phyloP scores from a whole-genome alignment of 768 basidiomycete genomes.

The Pleurotus ostreatus region DNA sequence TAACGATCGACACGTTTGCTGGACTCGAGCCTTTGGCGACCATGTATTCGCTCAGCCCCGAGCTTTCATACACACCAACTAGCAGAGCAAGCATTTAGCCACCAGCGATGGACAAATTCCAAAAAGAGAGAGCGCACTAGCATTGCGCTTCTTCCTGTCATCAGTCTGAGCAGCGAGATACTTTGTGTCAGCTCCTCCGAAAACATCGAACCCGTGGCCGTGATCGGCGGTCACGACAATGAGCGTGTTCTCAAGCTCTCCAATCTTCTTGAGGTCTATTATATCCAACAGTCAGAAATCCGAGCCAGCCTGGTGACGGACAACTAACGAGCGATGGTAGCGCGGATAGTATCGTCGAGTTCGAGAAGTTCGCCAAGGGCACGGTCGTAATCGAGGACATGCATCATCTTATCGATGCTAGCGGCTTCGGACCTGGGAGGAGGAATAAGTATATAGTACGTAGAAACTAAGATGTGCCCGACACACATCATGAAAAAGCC shows the following conservation, averaged over 20 bases:
- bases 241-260: conserved; percentile 36
- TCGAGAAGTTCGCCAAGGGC: conserved; percentile 42
- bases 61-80: conserved; percentile 35
- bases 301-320: background rate
- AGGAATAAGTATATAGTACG: background rate
- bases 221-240: conserved; percentile 45
- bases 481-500: conserved; percentile 43
- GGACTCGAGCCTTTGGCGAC: conserved; percentile 32
- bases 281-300: background rate
- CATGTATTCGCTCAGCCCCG: conserved; percentile 38
- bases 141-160: conserved; percentile 29
- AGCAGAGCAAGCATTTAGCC: background rate
- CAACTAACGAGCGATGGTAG: conserved; percentile 33
- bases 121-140: conserved; percentile 13
- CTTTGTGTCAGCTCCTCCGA: conserved; percentile 36
- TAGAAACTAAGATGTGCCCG: background rate
- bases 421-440: conserved; percentile 35
- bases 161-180: conserved; percentile 29
- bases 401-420: conserved; percentile 48
- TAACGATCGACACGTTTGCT: conserved; percentile 32
- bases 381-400: conserved; percentile 42
- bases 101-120: background rate
- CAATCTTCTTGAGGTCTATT: conserved; percentile 37
- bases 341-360: conserved; percentile 41
- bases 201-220: conserved; percentile 44